Percentiles rank a stretch among this genome's conserved stretches.
phyloP scores from a whole-genome alignment of 257 asterid genomes.

The Solanum chiquidenum region DNA sequence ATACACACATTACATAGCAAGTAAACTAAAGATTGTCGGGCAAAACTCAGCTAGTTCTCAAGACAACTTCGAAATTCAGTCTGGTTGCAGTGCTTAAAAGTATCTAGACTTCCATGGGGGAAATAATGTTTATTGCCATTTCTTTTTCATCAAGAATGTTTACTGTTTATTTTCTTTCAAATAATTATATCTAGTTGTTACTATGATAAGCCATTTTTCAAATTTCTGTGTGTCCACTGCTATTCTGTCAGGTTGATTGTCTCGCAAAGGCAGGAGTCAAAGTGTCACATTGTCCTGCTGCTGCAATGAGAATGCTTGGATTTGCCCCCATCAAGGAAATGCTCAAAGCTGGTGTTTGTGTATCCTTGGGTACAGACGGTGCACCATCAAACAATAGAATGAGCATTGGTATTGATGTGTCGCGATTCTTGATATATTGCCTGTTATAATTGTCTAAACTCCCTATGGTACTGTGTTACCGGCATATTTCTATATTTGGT shows the following conservation, averaged over 20 bases:
- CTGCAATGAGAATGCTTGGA: constrained; percentile 85
- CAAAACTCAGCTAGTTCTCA: neutral
- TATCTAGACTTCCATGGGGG: neutral
- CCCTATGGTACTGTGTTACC: neutral
- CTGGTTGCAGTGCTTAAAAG: neutral
- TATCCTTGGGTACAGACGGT: constrained; percentile 80
- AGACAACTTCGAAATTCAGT: neutral
- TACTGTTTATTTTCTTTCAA: neutral
- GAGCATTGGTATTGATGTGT: constrained; percentile 57
- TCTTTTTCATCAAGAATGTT: neutral
- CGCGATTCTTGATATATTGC: neutral
- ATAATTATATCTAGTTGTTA: neutral
- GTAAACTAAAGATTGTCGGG: too few species aligned
- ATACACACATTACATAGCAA: too few species aligned
- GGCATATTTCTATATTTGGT: neutral
- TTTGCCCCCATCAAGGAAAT: constrained; percentile 67
- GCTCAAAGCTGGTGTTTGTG: constrained; percentile 68
- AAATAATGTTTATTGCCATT: neutral
- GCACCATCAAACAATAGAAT: constrained; percentile 81
- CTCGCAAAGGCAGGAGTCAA: constrained; percentile 57
- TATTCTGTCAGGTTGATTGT: constrained; percentile 35
- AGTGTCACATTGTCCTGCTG: constrained; percentile 87
- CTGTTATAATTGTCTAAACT: neutral
- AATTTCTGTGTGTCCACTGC: neutral
- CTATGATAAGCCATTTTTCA: neutral